These are phyloP conservation scores for Calcarisporium arbuscula DNA, from an alignment of 2,329 filamentous ascomycete genomes.

Conservation along the genomic window DNA sequence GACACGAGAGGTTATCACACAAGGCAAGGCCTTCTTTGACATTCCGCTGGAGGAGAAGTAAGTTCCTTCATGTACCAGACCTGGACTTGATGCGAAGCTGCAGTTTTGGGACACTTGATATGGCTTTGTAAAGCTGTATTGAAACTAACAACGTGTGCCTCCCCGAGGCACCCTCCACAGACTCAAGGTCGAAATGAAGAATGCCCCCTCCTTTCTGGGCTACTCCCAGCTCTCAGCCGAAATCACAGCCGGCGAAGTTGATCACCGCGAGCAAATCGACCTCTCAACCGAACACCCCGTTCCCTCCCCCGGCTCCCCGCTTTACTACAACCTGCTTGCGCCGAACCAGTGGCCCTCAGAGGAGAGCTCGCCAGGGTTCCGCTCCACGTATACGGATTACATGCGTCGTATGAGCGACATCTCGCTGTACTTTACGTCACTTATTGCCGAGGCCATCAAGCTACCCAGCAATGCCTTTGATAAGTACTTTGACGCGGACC, in stretches of 20 bases:
- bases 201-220: constrained; percentile 64
- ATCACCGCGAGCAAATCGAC: constrained; percentile 84
- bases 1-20: constrained; percentile 56
- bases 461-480: constrained; percentile 64
- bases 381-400: constrained; percentile 64
- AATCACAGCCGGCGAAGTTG: constrained; percentile 66
- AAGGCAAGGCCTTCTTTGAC: constrained; percentile 71
- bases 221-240: constrained; percentile 62
- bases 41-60: constrained; percentile 71
- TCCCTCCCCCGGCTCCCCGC: constrained; percentile 55
- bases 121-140: background rate
- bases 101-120: background rate
- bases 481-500: constrained; percentile 67
- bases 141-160: constrained; percentile 2
- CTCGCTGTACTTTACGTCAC: constrained; percentile 66
- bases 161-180: constrained; percentile 24
- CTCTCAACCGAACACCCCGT: constrained; percentile 71
- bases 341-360: constrained; percentile 74
- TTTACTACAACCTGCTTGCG: constrained; percentile 70
- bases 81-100: background rate
- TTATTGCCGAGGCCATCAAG: constrained; percentile 79
- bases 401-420: constrained; percentile 69
- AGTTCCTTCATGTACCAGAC: constrained; percentile 16
- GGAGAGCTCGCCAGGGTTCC: constrained; percentile 58
- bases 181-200: constrained; percentile 66